Conservation (phyloP, 257 asterid genomes). For the Primulina huaijiensis region DNA sequence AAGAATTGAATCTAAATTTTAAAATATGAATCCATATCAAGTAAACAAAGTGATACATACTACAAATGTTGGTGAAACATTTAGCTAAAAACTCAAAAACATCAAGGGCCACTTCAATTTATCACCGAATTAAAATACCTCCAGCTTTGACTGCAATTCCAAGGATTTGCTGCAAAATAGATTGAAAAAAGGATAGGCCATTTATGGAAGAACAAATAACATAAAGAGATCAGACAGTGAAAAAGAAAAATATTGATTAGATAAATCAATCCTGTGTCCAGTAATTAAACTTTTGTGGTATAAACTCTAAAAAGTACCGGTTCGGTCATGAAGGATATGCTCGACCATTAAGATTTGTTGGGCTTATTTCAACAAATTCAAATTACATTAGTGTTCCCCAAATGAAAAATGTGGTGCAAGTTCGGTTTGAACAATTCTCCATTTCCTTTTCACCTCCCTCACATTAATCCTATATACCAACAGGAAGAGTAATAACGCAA, state of each 20-base stretch:
- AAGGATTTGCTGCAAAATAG: conserved; percentile 38
- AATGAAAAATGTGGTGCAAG: conserved; percentile 1
- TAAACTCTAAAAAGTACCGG: not conserved
- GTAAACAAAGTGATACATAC: not conserved
- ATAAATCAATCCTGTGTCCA: not conserved
- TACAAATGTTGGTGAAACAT: conserved; percentile 9
- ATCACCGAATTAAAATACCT: conserved; percentile 35
- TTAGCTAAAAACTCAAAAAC: conserved; percentile 6
- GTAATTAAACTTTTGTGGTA: conserved; percentile 3
- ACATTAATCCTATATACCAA: not conserved
- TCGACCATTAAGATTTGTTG: not conserved
- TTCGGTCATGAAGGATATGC: conserved; percentile 12
- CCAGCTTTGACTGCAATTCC: conserved; percentile 29
- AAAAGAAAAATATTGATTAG: conserved; percentile 4
- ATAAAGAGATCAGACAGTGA: not conserved
- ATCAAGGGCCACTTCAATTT: conserved; percentile 10
- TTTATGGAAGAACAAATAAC: conserved; percentile 8
- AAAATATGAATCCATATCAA: not conserved
- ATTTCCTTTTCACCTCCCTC: not conserved
- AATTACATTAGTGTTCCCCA: not conserved
- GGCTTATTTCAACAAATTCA: not conserved
- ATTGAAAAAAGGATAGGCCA: conserved; percentile 13
- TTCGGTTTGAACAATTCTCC: conserved; percentile 7
- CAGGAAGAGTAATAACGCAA: not conserved
- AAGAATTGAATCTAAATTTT: conserved; percentile 17